Evolutionary conservation across 2,329 filamentous ascomycete species (phyloP), one percentile per base, ranked within the genome.

Genomic region (Botrytis pseudocinerea): DNA sequence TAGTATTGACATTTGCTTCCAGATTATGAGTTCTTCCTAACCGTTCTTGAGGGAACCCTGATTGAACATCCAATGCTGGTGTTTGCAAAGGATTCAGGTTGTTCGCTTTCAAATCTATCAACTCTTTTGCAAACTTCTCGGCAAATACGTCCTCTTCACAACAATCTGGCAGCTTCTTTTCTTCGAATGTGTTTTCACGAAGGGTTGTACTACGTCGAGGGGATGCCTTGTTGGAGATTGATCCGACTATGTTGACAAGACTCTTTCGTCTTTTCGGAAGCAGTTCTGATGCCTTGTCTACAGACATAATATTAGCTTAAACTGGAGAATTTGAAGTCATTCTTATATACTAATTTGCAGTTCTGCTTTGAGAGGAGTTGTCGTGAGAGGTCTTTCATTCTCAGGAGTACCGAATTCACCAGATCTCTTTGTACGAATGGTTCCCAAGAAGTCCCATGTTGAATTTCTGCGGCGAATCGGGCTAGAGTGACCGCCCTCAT

Each of bases 161-260:
- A 62, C 28, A 1, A 8, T 38, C 16, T 22, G 20, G 61, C 18
- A 68, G 18, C 44, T 9, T 9, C 25, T 46, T 51, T 51, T 63
- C 57, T 6, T 54, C 40, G 22, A 46, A 35, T 46, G 46, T 42
- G n/a, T 72, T 35, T 32, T 70, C 28, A 59, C n/a, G 66, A 35
- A 38, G 69, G 5, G 25, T 57, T 40, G 70, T 35, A 57, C 38
- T 25, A 35, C 69, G 71, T 46, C 62, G 76, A 57, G 74, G 63
- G 16, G 74, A 65, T 32, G 72, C 66, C 57, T 71, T 77, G 57
- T 74, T 76, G 7, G 71, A 74, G 42, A 79, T 73, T 40, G 76
- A 76, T 16, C 73, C 77, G 6, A 78, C 60, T 8, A 79, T 74
- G 70, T 79, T 74, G 16, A 75, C 70, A 25, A 79, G 71, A 74